Evolutionary conservation across 169 alveolate genomes (phyloP).

Genomic region (Plasmodium gallinaceum): DNA sequence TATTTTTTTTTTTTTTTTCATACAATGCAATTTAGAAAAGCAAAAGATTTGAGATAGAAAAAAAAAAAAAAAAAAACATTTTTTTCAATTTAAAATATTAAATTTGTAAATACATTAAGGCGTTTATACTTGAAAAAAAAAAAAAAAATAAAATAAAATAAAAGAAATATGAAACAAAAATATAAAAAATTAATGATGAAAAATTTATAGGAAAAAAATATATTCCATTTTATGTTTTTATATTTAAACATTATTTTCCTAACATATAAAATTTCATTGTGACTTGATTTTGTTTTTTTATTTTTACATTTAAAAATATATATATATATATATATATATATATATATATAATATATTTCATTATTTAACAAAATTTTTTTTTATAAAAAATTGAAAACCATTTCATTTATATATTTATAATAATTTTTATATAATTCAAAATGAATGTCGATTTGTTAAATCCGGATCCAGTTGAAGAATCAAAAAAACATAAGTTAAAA

Average conservation of each 20-base stretch:
- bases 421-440: conserved; percentile 35
- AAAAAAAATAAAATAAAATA: not conserved
- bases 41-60: not conserved
- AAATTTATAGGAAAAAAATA: no score
- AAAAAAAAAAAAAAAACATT: not conserved
- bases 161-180: no score
- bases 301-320: not conserved
- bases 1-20: not conserved
- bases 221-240: not conserved
- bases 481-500: conserved; percentile 96
- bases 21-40: no score
- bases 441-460: conserved; percentile 97
- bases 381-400: conserved; percentile 1
- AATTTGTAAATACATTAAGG: conserved; percentile 3
- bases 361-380: not conserved
- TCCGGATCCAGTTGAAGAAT: conserved; percentile 96
- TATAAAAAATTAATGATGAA: no score
- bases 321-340: conserved; percentile 33
- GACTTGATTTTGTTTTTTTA: no score
- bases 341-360: conserved; percentile 8
- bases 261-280: conserved; percentile 6
- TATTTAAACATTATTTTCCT: conserved; percentile 1
- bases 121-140: not conserved
- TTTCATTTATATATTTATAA: not conserved
- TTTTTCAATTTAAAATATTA: not conserved